phyloP scores from a whole-genome alignment of 305 asterid genomes.

The Fraxinus dipetala region DNA sequence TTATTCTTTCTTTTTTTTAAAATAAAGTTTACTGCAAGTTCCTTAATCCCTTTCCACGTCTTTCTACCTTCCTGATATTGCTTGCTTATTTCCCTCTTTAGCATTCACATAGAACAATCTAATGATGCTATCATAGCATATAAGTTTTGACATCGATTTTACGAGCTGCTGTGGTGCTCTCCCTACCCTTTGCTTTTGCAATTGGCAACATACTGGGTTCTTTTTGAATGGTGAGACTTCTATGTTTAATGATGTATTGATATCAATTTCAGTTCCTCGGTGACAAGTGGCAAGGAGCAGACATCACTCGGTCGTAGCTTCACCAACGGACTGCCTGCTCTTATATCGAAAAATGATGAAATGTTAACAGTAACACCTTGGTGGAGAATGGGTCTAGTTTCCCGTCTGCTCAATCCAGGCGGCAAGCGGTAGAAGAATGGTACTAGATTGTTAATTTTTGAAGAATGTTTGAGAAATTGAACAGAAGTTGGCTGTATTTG shows the following conservation, averaged over 20 bases:
- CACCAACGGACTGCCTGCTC: slow-evolving; percentile 42
- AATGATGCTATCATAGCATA: not conserved
- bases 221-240: slow-evolving; percentile 3
- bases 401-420: slow-evolving; percentile 48
- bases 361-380: slow-evolving; percentile 56
- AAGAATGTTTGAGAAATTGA: not conserved
- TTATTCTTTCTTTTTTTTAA: not conserved
- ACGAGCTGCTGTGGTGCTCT: not conserved
- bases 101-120: not conserved
- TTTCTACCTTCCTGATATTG: not conserved
- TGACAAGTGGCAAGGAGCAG: slow-evolving; percentile 40
- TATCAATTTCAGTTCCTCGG: slow-evolving; percentile 42
- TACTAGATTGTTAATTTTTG: not conserved
- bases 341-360: slow-evolving; percentile 50
- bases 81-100: not conserved
- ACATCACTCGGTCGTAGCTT: slow-evolving; percentile 29
- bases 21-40: not conserved
- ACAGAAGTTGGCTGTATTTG: not conserved
- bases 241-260: not conserved
- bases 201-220: not conserved
- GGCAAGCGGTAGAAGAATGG: slow-evolving; percentile 30
- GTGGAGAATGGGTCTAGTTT: slow-evolving; percentile 70
- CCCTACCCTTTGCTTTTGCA: not conserved
- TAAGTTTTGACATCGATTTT: not conserved
- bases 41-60: not conserved